phyloP scores from a whole-genome alignment of 2,329 filamentous ascomycete genomes.

The Trichoderma cornu-damae region DNA sequence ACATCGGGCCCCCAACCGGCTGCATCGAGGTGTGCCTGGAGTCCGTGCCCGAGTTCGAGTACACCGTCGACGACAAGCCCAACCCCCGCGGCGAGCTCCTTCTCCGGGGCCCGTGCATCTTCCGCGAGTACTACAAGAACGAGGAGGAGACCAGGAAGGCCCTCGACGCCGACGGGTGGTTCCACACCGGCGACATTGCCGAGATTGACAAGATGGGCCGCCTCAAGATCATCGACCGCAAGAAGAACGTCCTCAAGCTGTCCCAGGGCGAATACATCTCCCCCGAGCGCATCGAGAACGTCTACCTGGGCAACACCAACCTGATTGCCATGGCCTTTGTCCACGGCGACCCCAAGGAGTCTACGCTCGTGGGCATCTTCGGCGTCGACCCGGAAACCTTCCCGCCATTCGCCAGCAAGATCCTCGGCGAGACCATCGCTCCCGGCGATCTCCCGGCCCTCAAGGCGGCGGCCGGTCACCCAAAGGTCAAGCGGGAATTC shows the following conservation, averaged over 20 bases:
- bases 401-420: slow-evolving; percentile 70
- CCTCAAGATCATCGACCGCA: slow-evolving; percentile 89
- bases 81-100: slow-evolving; percentile 86
- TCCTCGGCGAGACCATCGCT: slow-evolving; percentile 63
- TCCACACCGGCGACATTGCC: slow-evolving; percentile 90
- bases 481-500: slow-evolving; percentile 68
- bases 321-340: slow-evolving; percentile 79
- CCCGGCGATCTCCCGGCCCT: slow-evolving; percentile 62
- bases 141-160: slow-evolving; percentile 78
- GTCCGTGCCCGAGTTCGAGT: slow-evolving; percentile 92
- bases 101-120: slow-evolving; percentile 72
- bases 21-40: slow-evolving; percentile 71
- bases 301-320: slow-evolving; percentile 76
- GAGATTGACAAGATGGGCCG: slow-evolving; percentile 79
- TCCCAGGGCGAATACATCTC: slow-evolving; percentile 98
- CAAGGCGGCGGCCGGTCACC: slow-evolving; percentile 60
- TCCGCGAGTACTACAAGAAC: slow-evolving; percentile 87
- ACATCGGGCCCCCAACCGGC: slow-evolving; percentile 69
- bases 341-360: slow-evolving; percentile 81
- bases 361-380: slow-evolving; percentile 78
- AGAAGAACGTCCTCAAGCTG: slow-evolving; percentile 99
- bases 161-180: slow-evolving; percentile 88
- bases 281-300: slow-evolving; percentile 93
- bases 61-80: slow-evolving; percentile 80
- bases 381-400: slow-evolving; percentile 83